Evolutionary conservation across 129 eudicot species (phyloP), one percentile per base, ranked within the genome.

Genomic region (Flaveria trinervia): DNA sequence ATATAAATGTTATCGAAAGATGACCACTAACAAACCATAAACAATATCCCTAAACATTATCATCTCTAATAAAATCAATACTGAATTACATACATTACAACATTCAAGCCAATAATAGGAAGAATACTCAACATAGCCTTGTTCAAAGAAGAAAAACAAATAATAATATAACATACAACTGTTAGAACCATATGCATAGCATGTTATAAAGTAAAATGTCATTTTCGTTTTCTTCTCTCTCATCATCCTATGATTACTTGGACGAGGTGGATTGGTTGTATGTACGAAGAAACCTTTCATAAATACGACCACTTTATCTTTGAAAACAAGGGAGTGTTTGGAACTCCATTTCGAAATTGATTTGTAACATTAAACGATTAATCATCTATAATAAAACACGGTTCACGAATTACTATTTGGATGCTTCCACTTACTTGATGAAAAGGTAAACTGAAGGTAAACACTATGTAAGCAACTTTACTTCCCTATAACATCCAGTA

Each of bases 211-310:
- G 74, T 79, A 3, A 50, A 44, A 39, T 43, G 83, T 73, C 79
- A 7, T 54, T 65, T 80, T 80, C 69, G 17, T 65, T 20, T 79
- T 73, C 73, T 65, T 79, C 72, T 79, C 77, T 71, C 72, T 62
- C 77, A 39, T 79, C 65, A 78, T 70, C 33, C 61, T 59, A 78
- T 70, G 71, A 78, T 78, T 70, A 49, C 52, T 70, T 13, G 71
- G 74, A 60, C 48, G 71, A 70, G 82, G 70, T 68, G 70, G 61
- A 14, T 57, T 48, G 49, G 18, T 73, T 22, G 12, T 2, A 66
- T 26, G 65, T 30, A 75, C 28, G 25, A 52, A 51, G 23, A 15
- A 70, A 20, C 15, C 59, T 43, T 46, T 68, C 43, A 59, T 55
- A 43, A 9, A 43, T 30, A 73, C 4, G 48, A 59, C 36, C 69